Percentiles rank a stretch among this genome's conserved stretches.
Evolutionary conservation across 805 yeast genomes (phyloP).

Genomic region (Zygosaccharomyces pseudorouxii): DNA sequence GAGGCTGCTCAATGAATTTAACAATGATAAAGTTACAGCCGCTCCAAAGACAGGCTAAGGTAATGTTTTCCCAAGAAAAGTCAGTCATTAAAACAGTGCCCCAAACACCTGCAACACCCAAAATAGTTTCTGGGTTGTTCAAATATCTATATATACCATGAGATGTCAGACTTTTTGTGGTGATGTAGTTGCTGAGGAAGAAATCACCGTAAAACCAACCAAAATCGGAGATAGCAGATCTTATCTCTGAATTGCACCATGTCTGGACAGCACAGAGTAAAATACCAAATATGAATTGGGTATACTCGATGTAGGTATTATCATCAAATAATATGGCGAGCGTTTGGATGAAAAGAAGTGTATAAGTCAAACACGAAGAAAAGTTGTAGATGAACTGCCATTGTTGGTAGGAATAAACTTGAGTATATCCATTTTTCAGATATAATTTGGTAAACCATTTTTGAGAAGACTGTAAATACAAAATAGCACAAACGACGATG

Average conservation of each 20-base stretch:
- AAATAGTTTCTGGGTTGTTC: slow-evolving; percentile 75
- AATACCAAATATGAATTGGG: slow-evolving; percentile 52
- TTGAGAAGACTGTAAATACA: slow-evolving; percentile 53
- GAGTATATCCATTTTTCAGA: slow-evolving; percentile 59
- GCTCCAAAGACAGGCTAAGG: slow-evolving; percentile 62
- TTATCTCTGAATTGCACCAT: slow-evolving; percentile 66
- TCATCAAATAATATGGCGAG: slow-evolving; percentile 30
- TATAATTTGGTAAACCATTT: slow-evolving; percentile 63
- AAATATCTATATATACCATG: slow-evolving; percentile 79
- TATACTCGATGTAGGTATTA: slow-evolving; percentile 23
- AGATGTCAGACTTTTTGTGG: slow-evolving; percentile 52
- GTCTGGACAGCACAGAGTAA: slow-evolving; percentile 54
- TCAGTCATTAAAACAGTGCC: slow-evolving; percentile 58
- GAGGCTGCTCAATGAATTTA: slow-evolving; percentile 70
- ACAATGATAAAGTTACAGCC: slow-evolving; percentile 60
- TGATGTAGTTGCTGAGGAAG: slow-evolving; percentile 53
- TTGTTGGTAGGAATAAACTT: slow-evolving; percentile 60
- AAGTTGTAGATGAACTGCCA: slow-evolving; percentile 65
- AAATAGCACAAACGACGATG: slow-evolving; percentile 45
- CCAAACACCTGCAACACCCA: slow-evolving; percentile 78
- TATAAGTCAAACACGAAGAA: slow-evolving; percentile 51
- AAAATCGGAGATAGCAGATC: slow-evolving; percentile 68
- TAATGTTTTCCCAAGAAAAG: slow-evolving; percentile 45
- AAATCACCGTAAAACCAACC: slow-evolving; percentile 93
- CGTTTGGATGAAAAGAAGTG: slow-evolving; percentile 43